Base-by-base conservation (phyloP, 2,329 filamentous ascomycete genomes). In the Cytospora chrysosperma region DNA sequence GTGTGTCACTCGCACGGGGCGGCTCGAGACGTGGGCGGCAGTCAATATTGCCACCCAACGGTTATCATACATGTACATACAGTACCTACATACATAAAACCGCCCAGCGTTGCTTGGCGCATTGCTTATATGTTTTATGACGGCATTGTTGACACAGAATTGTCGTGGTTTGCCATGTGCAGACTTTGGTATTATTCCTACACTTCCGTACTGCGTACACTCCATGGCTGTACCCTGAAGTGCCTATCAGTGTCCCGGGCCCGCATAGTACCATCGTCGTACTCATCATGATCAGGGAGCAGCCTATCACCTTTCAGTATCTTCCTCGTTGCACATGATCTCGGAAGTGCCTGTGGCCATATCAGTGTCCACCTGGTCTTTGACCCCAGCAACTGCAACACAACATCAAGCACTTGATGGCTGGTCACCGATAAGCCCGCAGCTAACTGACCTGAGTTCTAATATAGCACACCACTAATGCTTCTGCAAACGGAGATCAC, bases 401-500 rank as follows among this genome's bases (percentile, higher is more conserved):
- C n/a, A 47, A 21, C n/a, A 21, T 40, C 37, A 47, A 12, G n/a
- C n/a, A 21, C n/a, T 21, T 61, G 51, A 55, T 40, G 47, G 50
- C 37, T 24, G 58, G 10, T 26, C n/a, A 34, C 17, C 32, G 58
- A 60, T 60, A 61, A 49, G 51, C 34, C 40, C 15, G 32, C 27
- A 6, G 17, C 15, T 34, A 49, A 12, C 2, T 24, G 4, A 24
- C n/a, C 3, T 12, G 10, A 26, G 26, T 13, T 52, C 37, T 40
- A 40, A 34, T 54, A 30, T 21, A 21, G 19, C 58, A 49, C 21
- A 55, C 10, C 17, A 52, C 19, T 6, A 54, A 55, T 54, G 32
- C 58, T 24, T 54, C 34, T 49, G 13, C 37, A 21, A 32, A 15
- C 62, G 62, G 62, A 55, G 58, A 55, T 58, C 62, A 37, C 32